Percentiles rank a stretch among this genome's conserved stretches.
Conservation (phyloP, 2,329 filamentous ascomycete species). For the Diaporthe velutina region DNA sequence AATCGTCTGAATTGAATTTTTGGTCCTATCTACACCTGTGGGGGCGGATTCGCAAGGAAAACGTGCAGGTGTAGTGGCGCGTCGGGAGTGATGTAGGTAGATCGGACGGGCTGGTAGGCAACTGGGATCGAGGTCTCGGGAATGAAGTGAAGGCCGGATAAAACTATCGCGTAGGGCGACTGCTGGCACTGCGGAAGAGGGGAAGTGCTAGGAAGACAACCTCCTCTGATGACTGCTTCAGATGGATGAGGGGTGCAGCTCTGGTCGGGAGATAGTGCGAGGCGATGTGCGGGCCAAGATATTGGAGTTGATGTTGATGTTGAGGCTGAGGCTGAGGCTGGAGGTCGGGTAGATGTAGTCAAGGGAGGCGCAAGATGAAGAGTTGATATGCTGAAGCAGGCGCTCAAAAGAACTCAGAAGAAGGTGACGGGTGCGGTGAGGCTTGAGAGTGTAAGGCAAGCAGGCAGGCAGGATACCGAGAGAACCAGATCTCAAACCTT, state of each 20-base stretch:
- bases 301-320: conserved; percentile 32
- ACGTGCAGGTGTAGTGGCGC: conserved; percentile 85
- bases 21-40: conserved; percentile 83
- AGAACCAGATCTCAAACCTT: conserved; percentile 44
- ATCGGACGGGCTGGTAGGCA: conserved; percentile 38
- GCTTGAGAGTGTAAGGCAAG: conserved; percentile 36
- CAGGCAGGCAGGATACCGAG: conserved; percentile 40
- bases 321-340: conserved; percentile 37
- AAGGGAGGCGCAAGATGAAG: conserved; percentile 39
- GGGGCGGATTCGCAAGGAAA: conserved; percentile 85
- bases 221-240: conserved; percentile 40
- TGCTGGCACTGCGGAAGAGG: conserved; percentile 48
- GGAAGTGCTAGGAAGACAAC: conserved; percentile 47
- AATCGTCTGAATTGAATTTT: conserved; percentile 61
- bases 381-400: conserved; percentile 35
- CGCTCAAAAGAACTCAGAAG: conserved; percentile 40
- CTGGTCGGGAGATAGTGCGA: conserved; percentile 37
- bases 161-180: conserved; percentile 37
- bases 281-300: conserved; percentile 34
- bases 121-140: conserved; percentile 37
- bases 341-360: conserved; percentile 38
- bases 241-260: conserved; percentile 35
- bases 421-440: conserved; percentile 37
- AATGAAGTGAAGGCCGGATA: conserved; percentile 30
- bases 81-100: conserved; percentile 52